phyloP scores from a whole-genome alignment of 768 basidiomycete species.

The Hemileccinum impolitum region DNA sequence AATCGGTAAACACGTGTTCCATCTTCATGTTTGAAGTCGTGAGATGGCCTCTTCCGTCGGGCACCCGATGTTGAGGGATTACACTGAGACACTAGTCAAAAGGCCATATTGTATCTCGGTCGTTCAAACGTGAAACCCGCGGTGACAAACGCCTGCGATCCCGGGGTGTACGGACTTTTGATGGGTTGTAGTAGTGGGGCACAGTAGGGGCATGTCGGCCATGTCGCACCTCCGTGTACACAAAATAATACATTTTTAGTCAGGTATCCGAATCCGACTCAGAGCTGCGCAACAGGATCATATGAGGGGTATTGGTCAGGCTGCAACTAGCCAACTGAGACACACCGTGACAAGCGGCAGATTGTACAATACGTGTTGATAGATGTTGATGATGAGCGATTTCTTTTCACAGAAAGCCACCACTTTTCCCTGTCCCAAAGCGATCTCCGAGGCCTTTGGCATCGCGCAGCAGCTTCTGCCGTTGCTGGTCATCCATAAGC shows the following conservation, averaged over 20 bases:
- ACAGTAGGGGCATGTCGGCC: neutral
- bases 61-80: neutral
- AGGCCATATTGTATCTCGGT: constrained; percentile 1
- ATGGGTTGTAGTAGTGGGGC: neutral
- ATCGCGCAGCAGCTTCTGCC: constrained; percentile 75
- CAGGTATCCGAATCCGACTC: neutral
- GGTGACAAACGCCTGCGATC: constrained; percentile 2
- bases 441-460: constrained; percentile 78
- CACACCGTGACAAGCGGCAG: constrained; percentile 8
- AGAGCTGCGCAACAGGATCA: neutral
- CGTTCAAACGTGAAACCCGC: constrained; percentile 15
- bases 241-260: neutral
- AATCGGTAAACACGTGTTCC: constrained; percentile 5
- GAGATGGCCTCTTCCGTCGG: neutral
- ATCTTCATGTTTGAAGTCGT: constrained; percentile 4
- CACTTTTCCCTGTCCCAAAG: constrained; percentile 72
- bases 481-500: constrained; percentile 84
- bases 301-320: neutral
- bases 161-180: constrained; percentile 1
- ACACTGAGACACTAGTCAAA: neutral
- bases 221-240: neutral
- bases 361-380: neutral
- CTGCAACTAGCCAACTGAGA: constrained; percentile 4
- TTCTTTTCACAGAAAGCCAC: constrained; percentile 50
- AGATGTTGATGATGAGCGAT: neutral